Evolutionary conservation across 495 filamentous ascomycete genomes (phyloP), one percentile per base, ranked within the genome.

Genomic region (Copromyces sp.): DNA sequence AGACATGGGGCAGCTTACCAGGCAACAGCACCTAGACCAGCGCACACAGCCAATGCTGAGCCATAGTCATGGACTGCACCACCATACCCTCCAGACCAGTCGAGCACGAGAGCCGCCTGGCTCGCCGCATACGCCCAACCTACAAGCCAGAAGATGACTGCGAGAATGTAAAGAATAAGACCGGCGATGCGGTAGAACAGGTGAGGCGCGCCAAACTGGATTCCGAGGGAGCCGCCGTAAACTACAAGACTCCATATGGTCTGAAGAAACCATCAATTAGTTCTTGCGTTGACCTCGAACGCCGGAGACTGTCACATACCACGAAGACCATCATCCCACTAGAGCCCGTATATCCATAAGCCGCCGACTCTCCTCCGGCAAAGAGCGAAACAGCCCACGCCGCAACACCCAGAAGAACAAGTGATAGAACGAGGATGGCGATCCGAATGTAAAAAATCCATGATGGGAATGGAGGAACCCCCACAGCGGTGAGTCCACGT

Each of bases 71-170:
- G 68, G 72, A 74, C 29, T 68, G 7, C 42, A 38, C 59, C 35
- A 4, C 20, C 29, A 41, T 44, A 68, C 14, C 38, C 40, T 4
- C 17, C 20, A 32, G 24, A 1, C 37, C 41, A 45, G 8, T 74
- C 41, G 9, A 82, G 77, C 70, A 69, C 78, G 29, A 76, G 38
- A 17, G 75, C 70, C 4, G 82, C 82, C 29, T 72, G 59, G 69
- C 77, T 80, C 12, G 83, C 81, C 9, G 81, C 75, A 79, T 79
- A 84, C 17, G 79, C 77, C 82, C 82, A 84, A n/a, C 74, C 81
- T 0, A 72, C 68, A 8, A 84, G 77, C 83, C 83, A 84, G 73
- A 83, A 83, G 53, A 84, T 78, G 39, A 78, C 29, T 69, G 71
- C 74, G 70, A 84, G 75, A 53, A 75, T 70, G 73, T 82, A 81